These are phyloP conservation scores for Acacia concinna DNA, from an alignment of 331 rosid species.

Conservation along the genomic window DNA sequence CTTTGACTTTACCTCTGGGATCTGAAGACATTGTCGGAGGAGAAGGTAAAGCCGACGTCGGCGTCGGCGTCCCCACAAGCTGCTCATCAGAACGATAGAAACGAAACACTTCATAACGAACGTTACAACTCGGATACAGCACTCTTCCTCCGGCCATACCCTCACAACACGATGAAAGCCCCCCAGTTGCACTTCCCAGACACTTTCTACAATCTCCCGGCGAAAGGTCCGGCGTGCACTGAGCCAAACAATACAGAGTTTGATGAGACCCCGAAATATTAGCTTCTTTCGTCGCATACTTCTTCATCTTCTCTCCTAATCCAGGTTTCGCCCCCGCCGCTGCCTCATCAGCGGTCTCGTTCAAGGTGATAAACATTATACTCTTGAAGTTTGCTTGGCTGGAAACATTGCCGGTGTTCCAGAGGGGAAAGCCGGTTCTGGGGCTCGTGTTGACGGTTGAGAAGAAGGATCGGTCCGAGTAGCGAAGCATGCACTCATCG, in stretches of 20 bases:
- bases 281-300: background rate
- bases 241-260: background rate
- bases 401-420: background rate
- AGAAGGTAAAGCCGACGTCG: background rate
- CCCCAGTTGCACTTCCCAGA: background rate
- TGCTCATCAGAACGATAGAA: background rate
- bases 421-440: fast-evolving
- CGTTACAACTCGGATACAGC: background rate
- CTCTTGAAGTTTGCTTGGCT: conserved; percentile 12
- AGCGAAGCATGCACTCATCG: conserved; percentile 46
- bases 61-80: background rate
- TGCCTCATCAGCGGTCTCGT: conserved; percentile 12
- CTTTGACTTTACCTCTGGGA: background rate
- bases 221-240: background rate
- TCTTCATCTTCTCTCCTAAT: background rate
- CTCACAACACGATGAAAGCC: background rate
- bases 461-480: conserved; percentile 44
- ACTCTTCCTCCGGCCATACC: background rate
- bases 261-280: background rate
- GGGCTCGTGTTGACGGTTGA: conserved; percentile 21
- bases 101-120: background rate
- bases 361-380: background rate
- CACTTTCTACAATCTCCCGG: background rate
- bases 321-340: background rate
- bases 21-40: background rate